Evolutionary conservation across 1,139 yeast species (phyloP).

Genomic region (Kazachstania sp.): DNA sequence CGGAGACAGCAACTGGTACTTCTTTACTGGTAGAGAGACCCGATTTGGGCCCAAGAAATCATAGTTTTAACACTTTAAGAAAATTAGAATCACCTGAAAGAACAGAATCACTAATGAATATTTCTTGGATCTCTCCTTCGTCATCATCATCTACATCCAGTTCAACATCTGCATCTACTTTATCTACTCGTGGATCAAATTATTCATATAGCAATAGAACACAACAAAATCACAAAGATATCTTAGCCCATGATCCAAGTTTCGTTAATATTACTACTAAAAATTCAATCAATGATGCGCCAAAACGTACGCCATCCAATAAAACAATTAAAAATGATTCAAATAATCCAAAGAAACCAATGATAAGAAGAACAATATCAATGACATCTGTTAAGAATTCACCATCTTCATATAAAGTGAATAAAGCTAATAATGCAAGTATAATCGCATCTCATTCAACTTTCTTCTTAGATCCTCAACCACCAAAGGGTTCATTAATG

Average conservation of each 20-base stretch:
- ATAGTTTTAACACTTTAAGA: constrained; percentile 21
- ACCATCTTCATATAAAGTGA: not conserved
- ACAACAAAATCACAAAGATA: not conserved
- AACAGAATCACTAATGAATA: not conserved
- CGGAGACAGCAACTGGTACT: not conserved
- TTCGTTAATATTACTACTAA: not conserved
- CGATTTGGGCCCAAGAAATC: constrained; percentile 5
- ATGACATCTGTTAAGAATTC: constrained; percentile 20
- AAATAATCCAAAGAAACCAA: constrained; percentile 13
- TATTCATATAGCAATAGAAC: not conserved
- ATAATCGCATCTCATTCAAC: constrained; percentile 19
- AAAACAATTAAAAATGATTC: not conserved
- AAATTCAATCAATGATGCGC: not conserved
- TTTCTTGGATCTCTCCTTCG: not conserved
- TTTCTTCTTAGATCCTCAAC: constrained; percentile 26
- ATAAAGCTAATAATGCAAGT: not conserved
- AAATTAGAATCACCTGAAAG: constrained; percentile 21
- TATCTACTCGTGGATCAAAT: not conserved
- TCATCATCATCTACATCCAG: no score
- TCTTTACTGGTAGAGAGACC: not conserved
- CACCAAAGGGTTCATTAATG: constrained; percentile 27
- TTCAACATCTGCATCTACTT: no score
- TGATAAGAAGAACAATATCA: constrained; percentile 25
- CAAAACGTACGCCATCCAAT: constrained; percentile 4
- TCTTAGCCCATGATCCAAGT: not conserved